A percentile compares a stretch with the other conserved stretches of the same genome.
Evolutionary conservation across 108 stramenopile species (phyloP).

Genomic region (Chaetoceros muelleri): DNA sequence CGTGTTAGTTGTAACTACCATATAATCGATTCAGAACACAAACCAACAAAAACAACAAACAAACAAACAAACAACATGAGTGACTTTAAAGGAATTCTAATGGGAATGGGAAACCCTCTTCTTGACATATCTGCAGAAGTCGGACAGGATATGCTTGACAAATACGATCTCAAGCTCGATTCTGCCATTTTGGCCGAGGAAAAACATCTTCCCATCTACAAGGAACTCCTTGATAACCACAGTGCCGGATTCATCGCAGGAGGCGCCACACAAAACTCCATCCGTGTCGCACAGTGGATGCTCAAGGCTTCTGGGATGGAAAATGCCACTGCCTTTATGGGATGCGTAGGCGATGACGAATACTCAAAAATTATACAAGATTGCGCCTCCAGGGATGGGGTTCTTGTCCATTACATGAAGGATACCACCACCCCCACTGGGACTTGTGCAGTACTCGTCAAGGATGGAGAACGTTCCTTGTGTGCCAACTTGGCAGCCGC

Average conservation of each 20-base stretch:
- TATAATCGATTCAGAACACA: too few species aligned
- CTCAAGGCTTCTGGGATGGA: conserved; percentile 38
- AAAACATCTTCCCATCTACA: conserved; percentile 89
- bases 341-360: conserved; percentile 89
- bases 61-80: not conserved
- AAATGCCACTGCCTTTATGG: conserved; percentile 79
- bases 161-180: conserved; percentile 90
- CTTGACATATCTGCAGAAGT: conserved; percentile 97
- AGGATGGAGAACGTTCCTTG: conserved; percentile 89
- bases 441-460: conserved; percentile 96
- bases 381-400: conserved; percentile 91
- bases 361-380: conserved; percentile 75
- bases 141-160: conserved; percentile 84
- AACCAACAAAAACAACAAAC: too few species aligned
- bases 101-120: conserved; percentile 99
- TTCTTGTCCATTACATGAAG: conserved; percentile 93
- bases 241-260: conserved; percentile 95
- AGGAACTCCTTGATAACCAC: conserved; percentile 82
- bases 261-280: conserved; percentile 99
- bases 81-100: conserved; percentile 48
- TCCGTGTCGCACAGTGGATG: conserved; percentile 99
- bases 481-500: conserved; percentile 97
- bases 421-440: conserved; percentile 91
- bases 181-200: conserved; percentile 98
- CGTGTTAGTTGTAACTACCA: too few species aligned